phyloP scores from a whole-genome alignment of 805 yeast genomes.

The Saccharomycopsis lassenensis region DNA sequence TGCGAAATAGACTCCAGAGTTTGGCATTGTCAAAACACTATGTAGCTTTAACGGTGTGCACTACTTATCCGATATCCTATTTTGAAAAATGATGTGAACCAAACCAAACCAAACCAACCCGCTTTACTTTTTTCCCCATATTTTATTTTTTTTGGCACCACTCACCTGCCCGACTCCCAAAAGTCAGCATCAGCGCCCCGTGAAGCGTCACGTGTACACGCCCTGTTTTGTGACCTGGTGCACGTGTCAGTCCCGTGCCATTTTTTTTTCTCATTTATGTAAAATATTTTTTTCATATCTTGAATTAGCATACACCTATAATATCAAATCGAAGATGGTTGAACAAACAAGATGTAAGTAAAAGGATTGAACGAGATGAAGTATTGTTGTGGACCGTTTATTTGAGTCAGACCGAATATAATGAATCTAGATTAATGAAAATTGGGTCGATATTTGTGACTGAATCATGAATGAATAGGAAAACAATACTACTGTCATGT shows the following conservation, averaged over 20 bases:
- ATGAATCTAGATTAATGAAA: neutral
- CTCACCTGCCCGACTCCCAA: no score
- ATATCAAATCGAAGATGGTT: slow-evolving; percentile 50
- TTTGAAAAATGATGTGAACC: no score
- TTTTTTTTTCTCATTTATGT: neutral
- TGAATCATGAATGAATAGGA: neutral
- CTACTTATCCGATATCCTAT: no score
- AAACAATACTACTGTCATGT: neutral
- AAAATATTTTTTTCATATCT: neutral
- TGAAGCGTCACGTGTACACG: no score
- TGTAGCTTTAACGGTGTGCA: no score
- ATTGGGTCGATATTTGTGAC: neutral
- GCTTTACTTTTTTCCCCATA: no score
- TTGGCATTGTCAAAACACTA: no score
- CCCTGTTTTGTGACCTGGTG: no score
- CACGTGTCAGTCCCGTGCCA: neutral
- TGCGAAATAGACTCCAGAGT: no score
- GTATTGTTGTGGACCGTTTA: neutral
- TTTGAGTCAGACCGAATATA: neutral
- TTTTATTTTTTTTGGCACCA: no score
- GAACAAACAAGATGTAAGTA: slow-evolving; percentile 96
- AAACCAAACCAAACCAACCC: no score
- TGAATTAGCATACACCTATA: slow-evolving; percentile 1
- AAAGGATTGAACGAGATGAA: slow-evolving; percentile 4
- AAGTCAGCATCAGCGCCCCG: no score